Evolutionary conservation across 495 filamentous ascomycete genomes (phyloP).

Genomic region (Xylaria acuta): DNA sequence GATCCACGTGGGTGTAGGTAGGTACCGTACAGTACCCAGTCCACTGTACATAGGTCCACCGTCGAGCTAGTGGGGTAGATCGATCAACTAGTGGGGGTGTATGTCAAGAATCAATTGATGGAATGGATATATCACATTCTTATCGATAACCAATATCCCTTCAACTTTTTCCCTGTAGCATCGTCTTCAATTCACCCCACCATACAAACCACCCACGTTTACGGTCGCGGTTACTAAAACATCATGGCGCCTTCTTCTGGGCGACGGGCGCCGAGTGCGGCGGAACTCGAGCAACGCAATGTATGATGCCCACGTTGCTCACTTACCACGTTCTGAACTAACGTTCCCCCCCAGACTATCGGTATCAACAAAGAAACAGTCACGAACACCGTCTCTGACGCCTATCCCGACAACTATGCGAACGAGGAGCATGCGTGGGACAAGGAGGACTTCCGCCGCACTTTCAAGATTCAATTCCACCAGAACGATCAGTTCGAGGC

Average conservation of each 20-base stretch:
- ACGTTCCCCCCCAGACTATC: constrained; percentile 67
- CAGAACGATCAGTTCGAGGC: constrained; percentile 74
- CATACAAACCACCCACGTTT: not conserved
- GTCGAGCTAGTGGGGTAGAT: constrained; percentile 28
- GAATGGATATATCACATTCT: constrained; percentile 7
- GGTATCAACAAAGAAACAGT: constrained; percentile 87
- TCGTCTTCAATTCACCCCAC: constrained; percentile 30
- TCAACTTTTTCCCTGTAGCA: constrained; percentile 29
- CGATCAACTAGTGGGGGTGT: constrained; percentile 8
- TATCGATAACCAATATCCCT: constrained; percentile 24
- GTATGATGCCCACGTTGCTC: constrained; percentile 31
- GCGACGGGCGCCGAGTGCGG: constrained; percentile 43
- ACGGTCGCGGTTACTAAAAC: constrained; percentile 19
- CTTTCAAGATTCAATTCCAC: constrained; percentile 81
- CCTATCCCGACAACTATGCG: constrained; percentile 89
- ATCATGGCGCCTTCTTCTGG: constrained; percentile 51
- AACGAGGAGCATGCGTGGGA: constrained; percentile 91
- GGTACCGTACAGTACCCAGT: not conserved
- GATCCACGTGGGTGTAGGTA: not conserved
- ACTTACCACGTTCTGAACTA: constrained; percentile 4
- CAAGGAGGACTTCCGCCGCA: constrained; percentile 71
- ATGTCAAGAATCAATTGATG: not conserved
- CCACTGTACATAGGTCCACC: not conserved
- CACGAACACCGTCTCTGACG: constrained; percentile 83
- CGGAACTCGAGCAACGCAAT: constrained; percentile 50